phyloP scores from a whole-genome alignment of 352 stramenopile genomes.

The Globisporangium barbulae region DNA sequence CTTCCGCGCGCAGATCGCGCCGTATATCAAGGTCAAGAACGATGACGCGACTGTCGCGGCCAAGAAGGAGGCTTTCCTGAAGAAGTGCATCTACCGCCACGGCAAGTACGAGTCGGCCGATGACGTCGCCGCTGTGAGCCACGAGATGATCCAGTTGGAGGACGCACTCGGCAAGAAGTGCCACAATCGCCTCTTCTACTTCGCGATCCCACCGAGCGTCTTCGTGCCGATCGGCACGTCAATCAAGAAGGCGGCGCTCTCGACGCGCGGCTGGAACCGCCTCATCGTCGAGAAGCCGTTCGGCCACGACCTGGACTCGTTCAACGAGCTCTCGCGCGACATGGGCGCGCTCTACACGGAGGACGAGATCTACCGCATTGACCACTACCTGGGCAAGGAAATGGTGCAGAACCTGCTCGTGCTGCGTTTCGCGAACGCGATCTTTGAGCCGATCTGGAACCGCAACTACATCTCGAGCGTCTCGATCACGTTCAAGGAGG shows the following conservation, averaged over 20 bases:
- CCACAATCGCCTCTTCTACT: constrained; percentile 94
- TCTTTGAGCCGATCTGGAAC: constrained; percentile 98
- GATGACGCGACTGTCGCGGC: constrained; percentile 23
- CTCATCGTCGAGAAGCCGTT: constrained; percentile 99
- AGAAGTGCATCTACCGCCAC: constrained; percentile 72
- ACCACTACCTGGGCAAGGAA: constrained; percentile 97
- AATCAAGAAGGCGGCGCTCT: constrained; percentile 90
- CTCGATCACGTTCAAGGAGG: constrained; percentile 97
- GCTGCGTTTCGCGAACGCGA: constrained; percentile 96
- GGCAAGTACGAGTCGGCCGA: constrained; percentile 86
- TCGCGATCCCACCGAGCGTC: constrained; percentile 95
- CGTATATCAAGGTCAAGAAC: constrained; percentile 64
- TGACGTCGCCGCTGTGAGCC: constrained; percentile 65
- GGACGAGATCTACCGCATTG: constrained; percentile 96
- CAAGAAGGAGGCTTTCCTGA: constrained; percentile 70
- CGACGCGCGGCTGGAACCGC: constrained; percentile 91
- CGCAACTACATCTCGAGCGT: constrained; percentile 94
- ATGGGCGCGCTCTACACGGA: constrained; percentile 82
- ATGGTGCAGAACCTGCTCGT: constrained; percentile 98
- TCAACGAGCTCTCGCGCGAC: constrained; percentile 87
- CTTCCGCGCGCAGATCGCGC: constrained; percentile 77
- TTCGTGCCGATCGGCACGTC: constrained; percentile 92
- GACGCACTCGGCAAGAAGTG: constrained; percentile 43
- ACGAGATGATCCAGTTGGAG: constrained; percentile 68
- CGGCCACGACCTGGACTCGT: constrained; percentile 93